phyloP scores from a whole-genome alignment of 257 asterid genomes.

The Jacaranda copaia region DNA sequence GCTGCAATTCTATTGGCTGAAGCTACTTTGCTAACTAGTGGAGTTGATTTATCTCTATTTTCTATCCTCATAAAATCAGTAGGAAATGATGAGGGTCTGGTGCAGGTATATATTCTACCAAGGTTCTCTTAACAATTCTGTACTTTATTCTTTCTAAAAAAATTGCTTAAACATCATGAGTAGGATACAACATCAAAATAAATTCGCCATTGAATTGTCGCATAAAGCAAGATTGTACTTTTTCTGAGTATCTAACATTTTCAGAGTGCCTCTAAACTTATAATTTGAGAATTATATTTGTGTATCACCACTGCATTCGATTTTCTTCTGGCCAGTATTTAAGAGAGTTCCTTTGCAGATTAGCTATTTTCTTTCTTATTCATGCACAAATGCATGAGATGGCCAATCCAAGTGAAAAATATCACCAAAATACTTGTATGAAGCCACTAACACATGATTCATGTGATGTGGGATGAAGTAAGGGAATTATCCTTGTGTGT shows the following conservation, averaged over 20 bases:
- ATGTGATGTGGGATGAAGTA: too few species aligned
- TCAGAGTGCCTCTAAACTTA: not conserved
- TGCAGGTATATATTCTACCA: conserved; percentile 70
- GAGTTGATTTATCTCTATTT: conserved; percentile 95
- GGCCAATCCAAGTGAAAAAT: not conserved
- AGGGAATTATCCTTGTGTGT: too few species aligned
- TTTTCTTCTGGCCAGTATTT: not conserved
- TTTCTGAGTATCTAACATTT: not conserved
- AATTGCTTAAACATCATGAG: not conserved
- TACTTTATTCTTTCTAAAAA: not conserved
- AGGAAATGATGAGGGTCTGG: conserved; percentile 88
- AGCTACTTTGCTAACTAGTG: conserved; percentile 92
- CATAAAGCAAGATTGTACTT: not conserved
- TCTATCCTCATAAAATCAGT: conserved; percentile 91
- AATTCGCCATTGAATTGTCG: not conserved
- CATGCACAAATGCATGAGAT: not conserved
- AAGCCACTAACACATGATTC: too few species aligned
- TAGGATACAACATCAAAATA: not conserved
- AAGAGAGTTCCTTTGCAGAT: not conserved
- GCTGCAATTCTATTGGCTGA: conserved; percentile 93
- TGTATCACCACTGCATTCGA: not conserved
- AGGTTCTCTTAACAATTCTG: conserved; percentile 24
- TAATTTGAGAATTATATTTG: not conserved
- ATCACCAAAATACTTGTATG: too few species aligned
- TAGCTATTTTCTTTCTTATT: not conserved